phyloP scores from a whole-genome alignment of 441 rosid genomes.

The Populus tomentosa region DNA sequence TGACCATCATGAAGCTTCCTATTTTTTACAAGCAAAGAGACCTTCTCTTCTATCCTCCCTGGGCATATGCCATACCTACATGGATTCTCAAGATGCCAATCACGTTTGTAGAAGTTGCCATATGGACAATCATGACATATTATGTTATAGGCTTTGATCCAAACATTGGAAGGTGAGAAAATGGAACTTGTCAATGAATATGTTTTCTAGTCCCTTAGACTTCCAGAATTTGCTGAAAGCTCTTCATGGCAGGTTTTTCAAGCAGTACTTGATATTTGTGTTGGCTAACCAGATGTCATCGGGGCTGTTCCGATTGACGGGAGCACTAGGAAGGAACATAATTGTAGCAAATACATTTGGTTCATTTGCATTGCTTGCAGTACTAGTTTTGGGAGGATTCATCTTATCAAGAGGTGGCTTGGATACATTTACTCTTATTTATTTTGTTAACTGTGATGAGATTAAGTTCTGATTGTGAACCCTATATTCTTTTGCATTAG shows the following conservation, averaged over 20 bases:
- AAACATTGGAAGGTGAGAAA: slow-evolving; percentile 40
- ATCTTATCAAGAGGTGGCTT: slow-evolving; percentile 45
- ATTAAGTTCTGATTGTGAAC: slow-evolving; percentile 7
- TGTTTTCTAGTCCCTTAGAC: background rate
- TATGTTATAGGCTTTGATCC: slow-evolving; percentile 72
- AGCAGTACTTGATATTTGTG: slow-evolving; percentile 44
- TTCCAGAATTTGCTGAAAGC: slow-evolving; percentile 11
- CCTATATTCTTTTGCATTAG: slow-evolving; percentile 26
- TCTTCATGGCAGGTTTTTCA: slow-evolving; percentile 47
- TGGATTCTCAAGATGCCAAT: slow-evolving; percentile 62
- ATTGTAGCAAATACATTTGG: slow-evolving; percentile 63
- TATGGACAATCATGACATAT: slow-evolving; percentile 72
- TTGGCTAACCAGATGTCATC: slow-evolving; percentile 53
- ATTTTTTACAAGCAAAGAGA: slow-evolving; percentile 95
- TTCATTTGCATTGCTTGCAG: slow-evolving; percentile 43
- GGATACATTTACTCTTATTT: background rate
- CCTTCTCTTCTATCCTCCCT: slow-evolving; percentile 73
- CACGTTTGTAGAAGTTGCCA: slow-evolving; percentile 27
- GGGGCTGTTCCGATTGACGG: slow-evolving; percentile 49
- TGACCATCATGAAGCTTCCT: slow-evolving; percentile 74
- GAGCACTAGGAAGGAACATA: slow-evolving; percentile 53
- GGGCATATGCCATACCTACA: slow-evolving; percentile 85
- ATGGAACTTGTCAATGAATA: background rate
- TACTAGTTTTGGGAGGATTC: slow-evolving; percentile 66
- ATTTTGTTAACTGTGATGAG: background rate